Evolutionary conservation across 2,329 filamentous ascomycete species (phyloP), one percentile per base, ranked within the genome.

Genomic region (Hymenoscyphus linearis): DNA sequence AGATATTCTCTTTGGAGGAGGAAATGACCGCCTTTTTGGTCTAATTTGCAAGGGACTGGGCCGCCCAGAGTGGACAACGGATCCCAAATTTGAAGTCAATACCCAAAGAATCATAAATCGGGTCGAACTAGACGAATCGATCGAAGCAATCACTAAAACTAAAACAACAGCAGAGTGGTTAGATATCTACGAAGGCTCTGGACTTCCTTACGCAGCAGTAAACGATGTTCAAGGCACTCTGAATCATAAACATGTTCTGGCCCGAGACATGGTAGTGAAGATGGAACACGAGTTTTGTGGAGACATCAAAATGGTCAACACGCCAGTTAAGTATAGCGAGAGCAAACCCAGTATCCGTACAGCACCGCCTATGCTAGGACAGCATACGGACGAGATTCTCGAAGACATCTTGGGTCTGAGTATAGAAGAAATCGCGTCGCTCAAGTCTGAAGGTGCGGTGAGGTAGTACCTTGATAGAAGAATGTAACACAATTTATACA

Each of bases 201-300:
- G 95, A 4, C 87, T 99, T 87, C 95, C 95, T 0, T 99, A 95
- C 71, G 90, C 93, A 0, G 91, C 93, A 1, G 89, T 99, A 68
- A 99, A 98, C 72, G 93, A 99, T 71, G 86, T 99, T 7, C 89
- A 95, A 74, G 84, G 81, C 22, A 91, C 95, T 0, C 78, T 99
- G 58, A 87, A 89, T 63, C 92, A 97, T 72, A 83, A 88, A 64
- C 95, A 99, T 75, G 91, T 91, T 77, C 79, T 77, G 77, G 93
- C 93, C 25, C 84, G 95, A 61, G 83, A 87, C 62, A 99, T 99
- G 95, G 89, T 99, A 1, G 85, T 90, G 14, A 89, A 96, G 72
- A 79, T 97, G 52, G 84, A 96, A 0, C 95, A 99, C 72, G 84
- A 84, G 4, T 79, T 81, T 7, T 98, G 93, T 73, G 95, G 95